Base-by-base conservation (phyloP, 176 grass and related monocot species). In the Oryza longistaminata region DNA sequence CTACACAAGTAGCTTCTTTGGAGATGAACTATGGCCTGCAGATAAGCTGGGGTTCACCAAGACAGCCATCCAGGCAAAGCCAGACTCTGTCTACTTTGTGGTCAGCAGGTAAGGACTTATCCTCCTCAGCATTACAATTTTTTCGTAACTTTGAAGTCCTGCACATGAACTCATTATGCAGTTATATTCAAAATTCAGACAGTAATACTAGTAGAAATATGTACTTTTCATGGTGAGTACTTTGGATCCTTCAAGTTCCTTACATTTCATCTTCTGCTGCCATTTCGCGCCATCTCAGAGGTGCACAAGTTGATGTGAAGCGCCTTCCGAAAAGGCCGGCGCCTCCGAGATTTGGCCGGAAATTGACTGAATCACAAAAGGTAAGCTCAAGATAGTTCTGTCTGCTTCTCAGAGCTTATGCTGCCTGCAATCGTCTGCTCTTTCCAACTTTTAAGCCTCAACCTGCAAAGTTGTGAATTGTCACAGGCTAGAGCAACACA, bases 41-140 rank as follows among this genome's bases (percentile, higher is more conserved):
- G 96, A 99, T 66, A 99, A 96, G 91, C 93, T 99, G 73, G 96
- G 96, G 15, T 99, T 96, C 83, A 96, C 96, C 81, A 94, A 96
- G 91, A 99, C 93, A 75, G 91, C 93, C 42, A 99, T 99, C 82
- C 93, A 99, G 84, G 96, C 93, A 66, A 99, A 99, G 80, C 78
- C 93, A 83, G 96, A 99, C 68, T 99, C 93, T 17, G 88, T 99
- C 61, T 99, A 99, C 88, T 99, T 98, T 68, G 93, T 94, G 48
- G 96, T 96, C 26, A 99, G 81, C 90, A 89, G 96, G 93, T 96
- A 76, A 13, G 15, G 55, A 68, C n/a, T 61, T 72, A 3, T 74
- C 44, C 26, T 80, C 6, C 21, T 75, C 19, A 58, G 6, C 6
- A 58, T 21, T 58, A 9, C 6, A 58, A n/a, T n/a, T 2, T 58